phyloP scores from a whole-genome alignment of 2,329 filamentous ascomycete species.

The Hysterium pulicare region DNA sequence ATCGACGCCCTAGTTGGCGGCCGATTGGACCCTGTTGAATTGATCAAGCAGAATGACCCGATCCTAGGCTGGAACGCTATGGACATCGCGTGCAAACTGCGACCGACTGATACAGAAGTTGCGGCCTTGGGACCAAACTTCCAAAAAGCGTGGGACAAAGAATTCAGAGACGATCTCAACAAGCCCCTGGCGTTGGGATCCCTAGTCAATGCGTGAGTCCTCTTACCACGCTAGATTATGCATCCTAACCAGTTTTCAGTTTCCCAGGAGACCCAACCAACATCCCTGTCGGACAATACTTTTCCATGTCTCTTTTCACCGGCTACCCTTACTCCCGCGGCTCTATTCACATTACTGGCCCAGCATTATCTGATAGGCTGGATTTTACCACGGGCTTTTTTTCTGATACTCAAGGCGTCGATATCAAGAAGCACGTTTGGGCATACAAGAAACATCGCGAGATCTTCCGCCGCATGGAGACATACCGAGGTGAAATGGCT shows the following conservation, averaged over 20 bases:
- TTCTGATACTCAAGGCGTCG: constrained; percentile 52
- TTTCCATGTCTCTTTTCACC: constrained; percentile 53
- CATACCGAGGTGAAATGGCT: constrained; percentile 46
- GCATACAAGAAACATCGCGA: constrained; percentile 64
- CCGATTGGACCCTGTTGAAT: constrained; percentile 43
- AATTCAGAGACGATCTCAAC: constrained; percentile 49
- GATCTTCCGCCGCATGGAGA: constrained; percentile 54
- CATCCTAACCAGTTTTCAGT: no score
- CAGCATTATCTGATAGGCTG: constrained; percentile 43
- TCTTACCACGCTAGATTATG: no score
- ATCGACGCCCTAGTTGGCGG: constrained; percentile 54
- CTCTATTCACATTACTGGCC: constrained; percentile 55
- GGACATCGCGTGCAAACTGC: constrained; percentile 56
- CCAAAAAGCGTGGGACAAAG: constrained; percentile 52
- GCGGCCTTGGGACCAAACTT: constrained; percentile 53
- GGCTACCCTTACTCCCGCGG: constrained; percentile 62
- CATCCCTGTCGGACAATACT: no score
- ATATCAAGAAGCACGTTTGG: constrained; percentile 59
- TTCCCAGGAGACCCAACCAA: no score
- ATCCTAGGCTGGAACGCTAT: constrained; percentile 57
- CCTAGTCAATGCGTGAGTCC: constrained; percentile 34
- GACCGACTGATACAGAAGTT: constrained; percentile 54
- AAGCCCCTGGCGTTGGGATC: constrained; percentile 50
- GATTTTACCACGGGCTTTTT: constrained; percentile 60
- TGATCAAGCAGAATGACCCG: constrained; percentile 48